Evolutionary conservation across 352 stramenopile species (phyloP).

Genomic region (Pythium scleroteichum): DNA sequence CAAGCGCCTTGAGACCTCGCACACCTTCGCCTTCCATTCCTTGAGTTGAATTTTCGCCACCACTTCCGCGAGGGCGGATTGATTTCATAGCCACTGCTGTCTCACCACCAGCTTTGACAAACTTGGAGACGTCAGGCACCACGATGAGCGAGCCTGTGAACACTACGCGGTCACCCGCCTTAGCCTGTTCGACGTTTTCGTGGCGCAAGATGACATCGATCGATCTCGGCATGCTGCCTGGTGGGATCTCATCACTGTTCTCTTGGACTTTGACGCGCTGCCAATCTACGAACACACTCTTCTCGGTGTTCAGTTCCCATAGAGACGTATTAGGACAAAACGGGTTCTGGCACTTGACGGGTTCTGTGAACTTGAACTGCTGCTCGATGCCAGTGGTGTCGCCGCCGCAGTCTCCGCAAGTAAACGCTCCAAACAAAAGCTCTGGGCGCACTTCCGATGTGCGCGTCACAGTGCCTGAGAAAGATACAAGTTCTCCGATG

Average conservation of each 20-base stretch:
- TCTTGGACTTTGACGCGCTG: conserved; percentile 99
- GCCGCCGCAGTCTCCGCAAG: conserved; percentile 93
- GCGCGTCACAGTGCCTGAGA: conserved; percentile 96
- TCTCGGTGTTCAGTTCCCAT: conserved; percentile 88
- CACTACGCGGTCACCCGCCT: conserved; percentile 94
- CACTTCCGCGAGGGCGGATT: conserved; percentile 28
- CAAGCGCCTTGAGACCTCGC: conserved; percentile 93
- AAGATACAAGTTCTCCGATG: conserved; percentile 92
- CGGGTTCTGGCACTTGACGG: conserved; percentile 95
- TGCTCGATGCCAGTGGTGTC: conserved; percentile 94
- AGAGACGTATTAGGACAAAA: conserved; percentile 91
- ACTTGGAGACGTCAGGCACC: conserved; percentile 94
- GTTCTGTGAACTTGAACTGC: conserved; percentile 98
- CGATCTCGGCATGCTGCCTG: conserved; percentile 95
- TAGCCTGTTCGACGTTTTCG: conserved; percentile 97
- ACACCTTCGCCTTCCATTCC: conserved; percentile 92
- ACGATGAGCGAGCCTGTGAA: conserved; percentile 96
- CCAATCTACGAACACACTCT: conserved; percentile 98
- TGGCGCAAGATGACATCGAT: conserved; percentile 98
- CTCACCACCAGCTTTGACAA: conserved; percentile 74
- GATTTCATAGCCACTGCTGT: conserved; percentile 56
- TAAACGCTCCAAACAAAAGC: conserved; percentile 95
- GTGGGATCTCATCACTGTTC: conserved; percentile 98
- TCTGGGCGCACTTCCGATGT: conserved; percentile 98
- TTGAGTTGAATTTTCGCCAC: conserved; percentile 66